Base-by-base conservation (phyloP, 2,329 filamentous ascomycete species). In the Alternaria conjuncta region DNA sequence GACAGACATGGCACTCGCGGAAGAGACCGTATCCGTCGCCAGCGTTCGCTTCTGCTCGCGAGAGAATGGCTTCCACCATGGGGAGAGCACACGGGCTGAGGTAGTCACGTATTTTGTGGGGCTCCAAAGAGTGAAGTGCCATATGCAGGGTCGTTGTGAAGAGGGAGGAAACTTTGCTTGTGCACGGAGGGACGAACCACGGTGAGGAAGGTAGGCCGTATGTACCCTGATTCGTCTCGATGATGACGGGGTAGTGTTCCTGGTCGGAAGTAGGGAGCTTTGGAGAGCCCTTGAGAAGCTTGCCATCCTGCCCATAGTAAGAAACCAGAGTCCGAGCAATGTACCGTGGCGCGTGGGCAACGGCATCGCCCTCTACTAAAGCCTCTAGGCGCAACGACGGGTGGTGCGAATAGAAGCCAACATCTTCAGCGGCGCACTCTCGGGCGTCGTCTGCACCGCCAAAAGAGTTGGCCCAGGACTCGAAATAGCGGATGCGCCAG, bases 1-100 rank as follows among this genome's bases (percentile, higher is more conserved):
- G 67, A 55, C 77, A 79, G 11, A 60, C 46, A 36, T 75, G 71
- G 36, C 77, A 79, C 15, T 61, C 57, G 15, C 68, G 73, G 25
- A 75, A 68, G 6, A 70, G 58, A 7, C 66, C 57, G 32, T 70
- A 73, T 9, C 68, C 68, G 8, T 57, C 54, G 11, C 25, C 36
- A n/a, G 55, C 55, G 10, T 72, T 70, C 9, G 64, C 55, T 2
- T 56, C 53, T 21, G 72, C 73, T 32, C 49, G 60, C 6, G 23
- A 12, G n/a, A 75, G 61, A n/a, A 74, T 61, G 3, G 41, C 55
- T 21, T 67, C 61, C 5, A 63, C 67, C 13, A 53, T 32, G 49
- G 49, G 49, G 13, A 53, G 30, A 32, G 23, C 32, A 41, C 36
- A 30, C n/a, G 49, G 25, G n/a, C 28, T 21, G 20, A 53, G 49